These are phyloP conservation scores for Cytospora mali DNA, from an alignment of 2,329 filamentous ascomycete species.

Conservation along the genomic window DNA sequence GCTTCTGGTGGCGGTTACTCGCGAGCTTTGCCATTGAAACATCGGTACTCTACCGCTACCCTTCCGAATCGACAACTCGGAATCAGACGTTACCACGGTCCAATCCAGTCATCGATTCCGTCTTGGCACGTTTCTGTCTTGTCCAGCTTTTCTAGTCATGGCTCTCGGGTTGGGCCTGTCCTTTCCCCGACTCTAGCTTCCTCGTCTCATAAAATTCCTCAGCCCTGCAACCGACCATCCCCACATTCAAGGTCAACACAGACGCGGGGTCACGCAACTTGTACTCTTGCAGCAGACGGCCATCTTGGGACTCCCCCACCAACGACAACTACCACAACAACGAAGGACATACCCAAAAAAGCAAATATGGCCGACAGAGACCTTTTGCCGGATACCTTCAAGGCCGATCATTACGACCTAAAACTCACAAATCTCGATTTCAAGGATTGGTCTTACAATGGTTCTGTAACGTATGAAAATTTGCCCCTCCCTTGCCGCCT, in stretches of 20 bases:
- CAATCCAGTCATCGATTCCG: neutral
- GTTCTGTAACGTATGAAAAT: constrained; percentile 64
- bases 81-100: constrained; percentile 5
- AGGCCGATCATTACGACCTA: constrained; percentile 83
- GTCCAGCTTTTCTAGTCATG: neutral
- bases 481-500: constrained; percentile 15
- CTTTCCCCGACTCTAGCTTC: constrained; percentile 8
- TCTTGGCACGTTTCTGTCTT: constrained; percentile 1
- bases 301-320: constrained; percentile 35
- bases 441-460: constrained; percentile 74
- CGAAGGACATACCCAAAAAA: constrained; percentile 1
- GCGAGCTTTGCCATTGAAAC: neutral
- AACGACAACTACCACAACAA: neutral
- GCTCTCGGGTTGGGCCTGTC: neutral
- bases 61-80: neutral
- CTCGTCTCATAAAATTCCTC: constrained; percentile 4
- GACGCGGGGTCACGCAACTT: constrained; percentile 27
- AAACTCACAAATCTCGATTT: constrained; percentile 84
- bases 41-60: neutral
- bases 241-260: constrained; percentile 9
- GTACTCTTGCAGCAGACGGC: constrained; percentile 21
- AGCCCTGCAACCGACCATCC: neutral
- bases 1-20: neutral
- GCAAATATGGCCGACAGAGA: constrained; percentile 61
- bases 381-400: constrained; percentile 66